Base-by-base conservation (phyloP, 2,329 filamentous ascomycete genomes). In the Aspergillus sergii region DNA sequence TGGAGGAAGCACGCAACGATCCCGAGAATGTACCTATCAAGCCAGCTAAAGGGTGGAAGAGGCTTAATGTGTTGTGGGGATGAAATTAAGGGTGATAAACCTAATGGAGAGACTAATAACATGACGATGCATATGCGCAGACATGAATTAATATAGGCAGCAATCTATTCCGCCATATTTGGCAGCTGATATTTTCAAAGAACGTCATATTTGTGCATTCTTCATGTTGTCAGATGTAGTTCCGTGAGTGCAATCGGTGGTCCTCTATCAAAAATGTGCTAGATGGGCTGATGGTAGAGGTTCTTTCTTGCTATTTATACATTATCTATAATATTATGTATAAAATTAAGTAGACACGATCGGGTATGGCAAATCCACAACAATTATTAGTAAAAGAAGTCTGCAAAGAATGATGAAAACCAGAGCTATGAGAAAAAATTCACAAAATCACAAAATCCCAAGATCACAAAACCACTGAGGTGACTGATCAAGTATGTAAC, bases 1-100 rank as follows among this genome's bases (percentile, higher is more conserved):
- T 89, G 3, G 78, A 82, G 21, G 83, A 85, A 57, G 74, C 72
- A 8, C 68, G 69, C 0, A 67, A 72, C n/a, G 75, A 79, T 32
- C 76, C 76, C 0, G 78, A 80, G n/a, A 72, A 75, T 56, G 62
- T 71, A 5, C 70, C 73, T 2, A 68, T 76, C n/a, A 61, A 62
- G 50, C 66, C 72, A 21, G 9, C 68, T 72, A 21, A 72, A 71
- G 68, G 60, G 68, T 28, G 69, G 67, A 57, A 11, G 12, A 26
- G 32, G n/a, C 64, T 78, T 11, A 79, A 78, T 63, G 73, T 79
- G 30, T 55, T 79, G 2, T 79, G 77, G 77, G 71, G 69, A 11
- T 76, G 58, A 67, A 32, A 0, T 3, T 10, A 6, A 3, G 26
- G 2, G 8, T 39, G 10, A 26, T n/a, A 23, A 5, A 1, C 1